A percentile compares a stretch with the other conserved stretches of the same genome.
phyloP scores from a whole-genome alignment of 2,329 filamentous ascomycete species.

The Aspergillus costaricaensis region DNA sequence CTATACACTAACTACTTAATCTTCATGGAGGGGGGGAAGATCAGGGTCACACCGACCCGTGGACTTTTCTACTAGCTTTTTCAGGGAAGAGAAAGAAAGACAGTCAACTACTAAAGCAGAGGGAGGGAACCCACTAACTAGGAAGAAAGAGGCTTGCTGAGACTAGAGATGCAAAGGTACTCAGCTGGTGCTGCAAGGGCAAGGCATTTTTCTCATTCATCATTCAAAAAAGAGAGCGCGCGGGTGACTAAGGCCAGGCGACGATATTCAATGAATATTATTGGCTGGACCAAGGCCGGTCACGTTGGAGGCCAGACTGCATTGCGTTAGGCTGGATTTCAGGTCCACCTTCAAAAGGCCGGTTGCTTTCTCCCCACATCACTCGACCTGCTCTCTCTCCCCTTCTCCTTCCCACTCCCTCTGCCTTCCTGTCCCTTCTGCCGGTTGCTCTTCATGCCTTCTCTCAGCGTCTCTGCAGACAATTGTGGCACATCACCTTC shows the following conservation, averaged over 20 bases:
- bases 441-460: constrained; percentile 43
- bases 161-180: neutral
- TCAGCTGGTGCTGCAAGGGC: constrained; percentile 13
- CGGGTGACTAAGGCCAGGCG: constrained; percentile 5
- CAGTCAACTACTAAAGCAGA: too few species aligned
- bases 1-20: too few species aligned
- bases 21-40: too few species aligned
- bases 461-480: constrained; percentile 31
- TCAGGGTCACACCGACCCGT: neutral
- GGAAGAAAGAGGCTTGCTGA: constrained; percentile 4
- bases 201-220: constrained; percentile 10
- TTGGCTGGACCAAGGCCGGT: constrained; percentile 25
- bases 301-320: constrained; percentile 41
- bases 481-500: constrained; percentile 31
- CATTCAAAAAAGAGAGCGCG: neutral
- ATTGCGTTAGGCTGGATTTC: constrained; percentile 41
- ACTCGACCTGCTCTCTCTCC: constrained; percentile 29
- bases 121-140: too few species aligned
- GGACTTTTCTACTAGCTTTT: too few species aligned
- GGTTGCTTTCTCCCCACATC: constrained; percentile 35
- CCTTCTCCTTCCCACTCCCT: constrained; percentile 23
- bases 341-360: constrained; percentile 47
- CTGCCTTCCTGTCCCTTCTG: constrained; percentile 22
- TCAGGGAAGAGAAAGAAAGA: too few species aligned
- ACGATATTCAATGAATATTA: constrained; percentile 16